Evolutionary conservation across 371 early-diverging fungal genomes (phyloP).

Genomic region (Syncephalis fuscata): DNA sequence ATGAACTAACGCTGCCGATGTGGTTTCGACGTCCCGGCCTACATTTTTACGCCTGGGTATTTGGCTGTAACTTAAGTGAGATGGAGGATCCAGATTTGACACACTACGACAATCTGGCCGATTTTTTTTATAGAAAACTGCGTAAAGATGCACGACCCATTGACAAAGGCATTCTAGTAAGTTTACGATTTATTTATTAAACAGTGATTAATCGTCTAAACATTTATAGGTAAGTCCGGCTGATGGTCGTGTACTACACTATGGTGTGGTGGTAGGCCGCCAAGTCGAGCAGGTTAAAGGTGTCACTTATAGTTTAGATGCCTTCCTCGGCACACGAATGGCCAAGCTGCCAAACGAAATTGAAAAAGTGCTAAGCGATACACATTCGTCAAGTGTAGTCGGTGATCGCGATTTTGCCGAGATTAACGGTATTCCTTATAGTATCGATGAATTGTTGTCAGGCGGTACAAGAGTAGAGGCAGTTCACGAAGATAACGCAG

Average conservation of each 20-base stretch:
- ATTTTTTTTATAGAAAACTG: conserved; percentile 83
- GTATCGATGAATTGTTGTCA: conserved; percentile 69
- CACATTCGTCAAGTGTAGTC: conserved; percentile 27
- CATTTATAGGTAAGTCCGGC: conserved; percentile 53
- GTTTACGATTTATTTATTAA: conserved; percentile 1
- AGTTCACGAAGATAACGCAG: conserved; percentile 8
- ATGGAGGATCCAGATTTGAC: conserved; percentile 68
- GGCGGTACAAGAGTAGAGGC: conserved; percentile 14
- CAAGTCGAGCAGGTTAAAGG: conserved; percentile 91
- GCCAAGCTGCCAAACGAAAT: not conserved
- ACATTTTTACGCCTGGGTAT: conserved; percentile 60
- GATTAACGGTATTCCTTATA: conserved; percentile 83
- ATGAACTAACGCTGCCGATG: conserved; percentile 58
- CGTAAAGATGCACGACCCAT: conserved; percentile 60
- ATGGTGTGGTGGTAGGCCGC: conserved; percentile 58
- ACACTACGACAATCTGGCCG: conserved; percentile 63
- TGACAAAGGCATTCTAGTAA: conserved; percentile 44
- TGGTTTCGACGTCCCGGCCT: conserved; percentile 60
- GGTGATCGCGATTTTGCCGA: conserved; percentile 65
- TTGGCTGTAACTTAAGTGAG: conserved; percentile 85
- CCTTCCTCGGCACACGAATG: conserved; percentile 53
- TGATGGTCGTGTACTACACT: conserved; percentile 80
- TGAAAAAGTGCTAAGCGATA: conserved; percentile 17
- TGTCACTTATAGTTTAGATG: conserved; percentile 69
- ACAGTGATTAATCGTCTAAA: not conserved